These are phyloP conservation scores for Thozetella sp. DNA, from an alignment of 495 filamentous ascomycete species.

Conservation along the genomic window DNA sequence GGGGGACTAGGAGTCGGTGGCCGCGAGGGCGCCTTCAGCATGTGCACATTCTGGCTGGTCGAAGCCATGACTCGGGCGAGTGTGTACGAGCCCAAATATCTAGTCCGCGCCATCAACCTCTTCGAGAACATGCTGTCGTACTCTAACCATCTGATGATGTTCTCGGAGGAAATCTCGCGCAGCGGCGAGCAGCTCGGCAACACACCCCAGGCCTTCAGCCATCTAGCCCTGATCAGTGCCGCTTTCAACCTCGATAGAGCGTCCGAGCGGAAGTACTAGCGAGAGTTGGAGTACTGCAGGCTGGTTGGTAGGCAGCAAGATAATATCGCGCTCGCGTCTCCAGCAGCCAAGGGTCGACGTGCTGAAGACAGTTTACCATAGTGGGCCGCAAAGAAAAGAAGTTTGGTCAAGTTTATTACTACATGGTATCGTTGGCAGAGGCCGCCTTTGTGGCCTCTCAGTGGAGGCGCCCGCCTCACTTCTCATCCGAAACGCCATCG, in stretches of 20 bases:
- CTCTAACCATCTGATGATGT: conserved; percentile 74
- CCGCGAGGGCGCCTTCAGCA: conserved; percentile 73
- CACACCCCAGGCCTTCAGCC: conserved; percentile 75
- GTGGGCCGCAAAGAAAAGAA: too few species aligned
- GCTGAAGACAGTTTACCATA: too few species aligned
- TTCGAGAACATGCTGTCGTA: conserved; percentile 77
- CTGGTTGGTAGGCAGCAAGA: too few species aligned
- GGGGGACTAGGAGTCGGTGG: conserved; percentile 69
- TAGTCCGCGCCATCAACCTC: conserved; percentile 61
- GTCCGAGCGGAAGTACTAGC: conserved; percentile 26
- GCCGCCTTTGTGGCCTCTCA: background rate
- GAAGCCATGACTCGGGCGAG: conserved; percentile 72
- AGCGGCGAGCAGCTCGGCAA: conserved; percentile 73
- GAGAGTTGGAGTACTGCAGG: too few species aligned
- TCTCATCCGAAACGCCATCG: conserved; percentile 24
- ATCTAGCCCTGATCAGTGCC: conserved; percentile 70
- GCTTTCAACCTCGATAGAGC: conserved; percentile 70
- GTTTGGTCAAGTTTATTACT: background rate
- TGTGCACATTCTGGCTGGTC: conserved; percentile 80
- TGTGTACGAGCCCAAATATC: conserved; percentile 65
- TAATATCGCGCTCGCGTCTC: background rate
- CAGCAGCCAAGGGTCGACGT: too few species aligned
- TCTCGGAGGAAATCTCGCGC: conserved; percentile 73
- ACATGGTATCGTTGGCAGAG: background rate
- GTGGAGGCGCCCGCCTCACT: background rate